Percentiles rank a stretch among this genome's conserved stretches.
Evolutionary conservation across 2,329 filamentous ascomycete genomes (phyloP).

Genomic region (Neonectria magnoliae): DNA sequence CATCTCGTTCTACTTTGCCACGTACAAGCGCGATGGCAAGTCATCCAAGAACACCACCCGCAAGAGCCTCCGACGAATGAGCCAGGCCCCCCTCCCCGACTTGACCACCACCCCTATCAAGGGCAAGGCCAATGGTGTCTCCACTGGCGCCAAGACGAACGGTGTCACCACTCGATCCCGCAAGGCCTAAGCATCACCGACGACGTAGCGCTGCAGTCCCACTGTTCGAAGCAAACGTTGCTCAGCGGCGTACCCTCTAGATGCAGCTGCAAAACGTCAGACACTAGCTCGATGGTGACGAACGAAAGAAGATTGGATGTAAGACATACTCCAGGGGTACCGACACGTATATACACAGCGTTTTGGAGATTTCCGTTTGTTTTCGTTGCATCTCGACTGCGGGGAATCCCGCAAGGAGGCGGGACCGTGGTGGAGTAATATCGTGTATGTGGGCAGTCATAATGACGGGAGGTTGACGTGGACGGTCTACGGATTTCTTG

Average conservation of each 20-base stretch:
- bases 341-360: constrained; percentile 40
- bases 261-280: constrained; percentile 21
- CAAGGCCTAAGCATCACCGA: constrained; percentile 62
- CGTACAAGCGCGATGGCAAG: constrained; percentile 90
- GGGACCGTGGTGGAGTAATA: constrained; percentile 35
- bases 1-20: constrained; percentile 98
- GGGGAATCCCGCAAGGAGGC: constrained; percentile 25
- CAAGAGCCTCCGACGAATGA: constrained; percentile 76
- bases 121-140: constrained; percentile 59
- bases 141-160: constrained; percentile 66
- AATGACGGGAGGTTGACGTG: constrained; percentile 45
- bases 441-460: constrained; percentile 42
- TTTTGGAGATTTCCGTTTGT: constrained; percentile 39
- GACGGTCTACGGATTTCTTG: constrained; percentile 42
- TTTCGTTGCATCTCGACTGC: constrained; percentile 31
- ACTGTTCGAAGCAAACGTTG: constrained; percentile 6
- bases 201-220: background rate
- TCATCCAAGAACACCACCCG: constrained; percentile 77
- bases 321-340: constrained; percentile 25
- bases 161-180: constrained; percentile 73
- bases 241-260: constrained; percentile 4
- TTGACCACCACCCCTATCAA: constrained; percentile 62
- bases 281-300: constrained; percentile 19
- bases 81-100: constrained; percentile 77
- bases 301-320: constrained; percentile 34